Evolutionary conservation across 164 flowering plant species (phyloP), one percentile per base, ranked within the genome.

Genomic region (Chimonanthus salicifolius): DNA sequence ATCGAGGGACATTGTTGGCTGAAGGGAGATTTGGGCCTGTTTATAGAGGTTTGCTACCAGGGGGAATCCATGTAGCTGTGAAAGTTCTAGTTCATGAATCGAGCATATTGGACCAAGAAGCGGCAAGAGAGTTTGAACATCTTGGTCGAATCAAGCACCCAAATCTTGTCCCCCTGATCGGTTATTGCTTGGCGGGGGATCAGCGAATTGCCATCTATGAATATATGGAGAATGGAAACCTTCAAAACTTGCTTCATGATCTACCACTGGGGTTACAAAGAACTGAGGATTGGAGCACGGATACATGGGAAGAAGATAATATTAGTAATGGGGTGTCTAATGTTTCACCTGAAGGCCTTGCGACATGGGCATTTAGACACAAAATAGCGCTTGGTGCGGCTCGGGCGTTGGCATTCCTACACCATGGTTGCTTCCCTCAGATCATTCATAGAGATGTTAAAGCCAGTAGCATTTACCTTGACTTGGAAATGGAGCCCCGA

Each of bases 21-120:
- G 98, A 92, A 78, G 97, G 98, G 45, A 84, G 90, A 67, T 89
- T 88, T 69, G 98, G 98, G 43, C 94, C 97, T 11, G 97, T 94
- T 68, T 94, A 94, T 73, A 79, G 96, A 78, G 96, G 93, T 58
- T 82, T 89, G 60, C 80, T 94, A 18, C 91, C 95, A 1, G 98
- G 97, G 11, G 98, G 91, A 62, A 80, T 90, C 74, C 98, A 92
- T 79, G 94, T 94, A 18, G 98, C 98, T 13, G 87, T 92, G 0
- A 94, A 94, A 78, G 98, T 94, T 63, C 77, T 90, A 79, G 94
- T 89, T 51, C 83, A 88, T 73, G 97, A 90, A 1, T 90, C 93
- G 2, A 87, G 91, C 45, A 79, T 92, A 81, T 86, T 87, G 7
- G 96, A 92, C 69, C 83, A 87, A 70, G 96, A 92, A 81, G 96